Evolutionary conservation across 148 eudicot genomes (phyloP).

Genomic region (Limonium bicolor): DNA sequence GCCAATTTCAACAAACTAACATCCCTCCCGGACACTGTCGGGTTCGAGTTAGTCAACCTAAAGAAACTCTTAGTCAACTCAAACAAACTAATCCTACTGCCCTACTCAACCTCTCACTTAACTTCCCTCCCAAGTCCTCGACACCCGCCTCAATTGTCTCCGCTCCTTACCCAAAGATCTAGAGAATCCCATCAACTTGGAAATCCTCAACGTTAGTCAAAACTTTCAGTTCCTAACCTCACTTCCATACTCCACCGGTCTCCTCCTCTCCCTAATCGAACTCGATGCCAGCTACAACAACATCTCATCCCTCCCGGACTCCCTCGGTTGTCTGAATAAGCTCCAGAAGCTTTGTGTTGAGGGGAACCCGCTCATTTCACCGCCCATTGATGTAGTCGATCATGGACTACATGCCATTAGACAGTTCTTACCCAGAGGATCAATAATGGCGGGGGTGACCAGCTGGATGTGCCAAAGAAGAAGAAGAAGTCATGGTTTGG

Average conservation of each 20-base stretch:
- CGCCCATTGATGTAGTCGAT: slow-evolving; percentile 53
- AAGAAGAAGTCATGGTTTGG: slow-evolving; percentile 42
- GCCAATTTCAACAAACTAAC: slow-evolving; percentile 71
- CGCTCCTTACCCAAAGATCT: slow-evolving; percentile 58
- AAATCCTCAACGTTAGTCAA: slow-evolving; percentile 55
- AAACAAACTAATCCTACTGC: slow-evolving; percentile 46
- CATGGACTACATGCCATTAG: slow-evolving; percentile 34
- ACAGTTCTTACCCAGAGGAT: slow-evolving; percentile 43
- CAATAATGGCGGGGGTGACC: slow-evolving; percentile 15
- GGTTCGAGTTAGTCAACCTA: slow-evolving; percentile 55
- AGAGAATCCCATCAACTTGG: slow-evolving; percentile 43
- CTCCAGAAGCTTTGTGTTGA: slow-evolving; percentile 53
- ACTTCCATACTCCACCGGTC: slow-evolving; percentile 54
- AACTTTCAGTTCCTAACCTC: slow-evolving; percentile 50
- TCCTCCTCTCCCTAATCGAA: slow-evolving; percentile 53
- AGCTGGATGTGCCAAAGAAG: slow-evolving; percentile 18
- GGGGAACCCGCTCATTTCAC: slow-evolving; percentile 62
- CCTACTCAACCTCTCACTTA: slow-evolving; percentile 48
- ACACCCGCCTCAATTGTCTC: slow-evolving; percentile 62
- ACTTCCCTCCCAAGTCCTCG: slow-evolving; percentile 33
- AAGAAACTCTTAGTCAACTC: slow-evolving; percentile 60
- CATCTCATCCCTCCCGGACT: slow-evolving; percentile 32
- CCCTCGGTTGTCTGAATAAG: slow-evolving; percentile 47
- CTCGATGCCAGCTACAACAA: slow-evolving; percentile 64
- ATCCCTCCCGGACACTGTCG: slow-evolving; percentile 52